Evolutionary conservation across 2,329 filamentous ascomycete genomes (phyloP), one percentile per base, ranked within the genome.

Genomic region (Curvularia spicifera): DNA sequence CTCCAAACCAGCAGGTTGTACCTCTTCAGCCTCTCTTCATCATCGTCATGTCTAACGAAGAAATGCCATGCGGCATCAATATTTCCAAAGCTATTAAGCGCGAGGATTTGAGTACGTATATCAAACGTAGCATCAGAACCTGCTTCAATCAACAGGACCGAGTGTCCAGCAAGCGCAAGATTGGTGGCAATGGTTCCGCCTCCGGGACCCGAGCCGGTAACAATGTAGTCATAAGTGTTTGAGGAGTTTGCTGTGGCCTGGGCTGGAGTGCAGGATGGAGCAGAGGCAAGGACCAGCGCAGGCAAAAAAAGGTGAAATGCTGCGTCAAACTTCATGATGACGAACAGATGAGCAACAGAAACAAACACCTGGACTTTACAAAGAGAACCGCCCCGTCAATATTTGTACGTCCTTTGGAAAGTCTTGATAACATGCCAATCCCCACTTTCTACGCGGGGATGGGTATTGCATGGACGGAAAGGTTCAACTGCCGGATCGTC

Each of bases 1-100:
- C 57, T 60, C 64, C 66, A 65, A 20, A 60, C 59, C 35, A 66
- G 12, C 35, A 62, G 31, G 6, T 64, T 62, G 66, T 88, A 84
- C 54, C 79, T 76, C 28, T 81, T 78, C 58, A 84, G 81, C 26
- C 81, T 79, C 33, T 75, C 74, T 26, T 83, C 72, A 58, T 87
- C 79, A 5, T 79, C 76, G 65, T 85, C 87, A 68, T 87, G 85
- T 33, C 80, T 80, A 7, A 87, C 83, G 57, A 83, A 88, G 71
- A 84, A 87, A 65, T 86, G 82, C 86, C 87, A 83, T 5, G 82
- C 83, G 1, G 82, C 79, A 35, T 43, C 31, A 4, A 52, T 18
- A 26, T 59, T 59, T 12, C 50, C 37, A 9, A 51, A 57, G 28
- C 54, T 79, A 77, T 29, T 83, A 78, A 64, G 84, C 76, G 10